phyloP scores from a whole-genome alignment of 2,329 filamentous ascomycete genomes.

The Emmonsia crescens region DNA sequence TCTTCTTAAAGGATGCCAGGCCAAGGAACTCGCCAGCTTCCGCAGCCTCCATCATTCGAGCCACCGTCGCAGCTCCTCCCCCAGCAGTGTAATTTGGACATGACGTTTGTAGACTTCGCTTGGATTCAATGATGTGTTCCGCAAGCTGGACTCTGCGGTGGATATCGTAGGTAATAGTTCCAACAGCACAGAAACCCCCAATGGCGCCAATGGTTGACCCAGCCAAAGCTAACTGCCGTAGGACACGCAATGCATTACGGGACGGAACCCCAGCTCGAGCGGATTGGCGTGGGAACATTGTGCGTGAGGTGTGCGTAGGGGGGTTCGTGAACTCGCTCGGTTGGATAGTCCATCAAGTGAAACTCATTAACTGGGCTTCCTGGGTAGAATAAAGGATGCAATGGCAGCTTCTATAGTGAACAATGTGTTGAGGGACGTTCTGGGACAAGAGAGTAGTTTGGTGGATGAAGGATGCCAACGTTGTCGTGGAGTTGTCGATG shows the following conservation, averaged over 20 bases:
- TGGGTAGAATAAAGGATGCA: neutral
- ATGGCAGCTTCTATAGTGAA: neutral
- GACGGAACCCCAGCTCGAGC: constrained; percentile 31
- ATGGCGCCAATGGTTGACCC: constrained; percentile 22
- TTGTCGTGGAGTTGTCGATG: neutral
- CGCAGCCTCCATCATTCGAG: constrained; percentile 34
- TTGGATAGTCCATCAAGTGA: neutral
- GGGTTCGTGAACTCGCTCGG: neutral
- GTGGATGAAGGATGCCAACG: neutral
- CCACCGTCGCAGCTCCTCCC: constrained; percentile 25
- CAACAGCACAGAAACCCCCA: constrained; percentile 31
- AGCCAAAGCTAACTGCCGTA: constrained; percentile 27
- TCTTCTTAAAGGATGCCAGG: constrained; percentile 25
- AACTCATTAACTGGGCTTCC: neutral
- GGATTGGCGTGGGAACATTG: constrained; percentile 17
- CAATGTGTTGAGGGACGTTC: neutral
- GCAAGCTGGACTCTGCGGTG: constrained; percentile 31
- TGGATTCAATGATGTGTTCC: constrained; percentile 35
- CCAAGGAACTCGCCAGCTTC: constrained; percentile 35
- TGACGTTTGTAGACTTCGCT: constrained; percentile 31
- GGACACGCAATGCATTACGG: constrained; percentile 34
- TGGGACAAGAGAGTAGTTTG: neutral
- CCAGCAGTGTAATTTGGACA: constrained; percentile 34
- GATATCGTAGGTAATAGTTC: constrained; percentile 33
- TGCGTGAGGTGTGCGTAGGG: neutral